Conservation (phyloP, 768 basidiomycete genomes). For the Suillus sp. region DNA sequence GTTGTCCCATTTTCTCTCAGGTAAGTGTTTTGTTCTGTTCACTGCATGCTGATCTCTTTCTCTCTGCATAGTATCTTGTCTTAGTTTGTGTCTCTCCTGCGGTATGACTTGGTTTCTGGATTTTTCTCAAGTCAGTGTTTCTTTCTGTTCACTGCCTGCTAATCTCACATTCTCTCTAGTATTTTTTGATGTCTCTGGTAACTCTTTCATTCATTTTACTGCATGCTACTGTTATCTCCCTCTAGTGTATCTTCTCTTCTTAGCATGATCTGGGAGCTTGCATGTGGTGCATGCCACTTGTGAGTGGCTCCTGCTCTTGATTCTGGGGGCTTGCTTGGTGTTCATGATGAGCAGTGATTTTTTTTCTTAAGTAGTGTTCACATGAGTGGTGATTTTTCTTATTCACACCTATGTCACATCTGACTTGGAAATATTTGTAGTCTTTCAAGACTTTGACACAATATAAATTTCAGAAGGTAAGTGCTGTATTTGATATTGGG, state of each 20-base stretch:
- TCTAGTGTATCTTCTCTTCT: neutral
- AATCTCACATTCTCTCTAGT: neutral
- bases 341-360: neutral
- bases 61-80: neutral
- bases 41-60: neutral
- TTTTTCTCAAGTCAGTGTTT: neutral
- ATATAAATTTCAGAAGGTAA: neutral
- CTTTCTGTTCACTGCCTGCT: neutral
- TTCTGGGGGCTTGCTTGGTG: too few relatives aligned
- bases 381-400: neutral
- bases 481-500: neutral
- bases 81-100: neutral
- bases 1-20: neutral
- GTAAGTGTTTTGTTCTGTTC: neutral
- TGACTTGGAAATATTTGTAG: slow-evolving; percentile 1
- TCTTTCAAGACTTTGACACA: neutral
- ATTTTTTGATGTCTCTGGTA: slow-evolving; percentile 1
- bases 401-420: slow-evolving; percentile 1
- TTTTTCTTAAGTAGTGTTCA: too few relatives aligned
- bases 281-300: too few relatives aligned
- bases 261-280: too few relatives aligned
- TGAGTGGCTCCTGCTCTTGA: too few relatives aligned
- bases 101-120: too few relatives aligned
- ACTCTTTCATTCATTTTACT: neutral
- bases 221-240: neutral